Conservation (phyloP, 306 rosid species). For the Cucumis hystrix region DNA sequence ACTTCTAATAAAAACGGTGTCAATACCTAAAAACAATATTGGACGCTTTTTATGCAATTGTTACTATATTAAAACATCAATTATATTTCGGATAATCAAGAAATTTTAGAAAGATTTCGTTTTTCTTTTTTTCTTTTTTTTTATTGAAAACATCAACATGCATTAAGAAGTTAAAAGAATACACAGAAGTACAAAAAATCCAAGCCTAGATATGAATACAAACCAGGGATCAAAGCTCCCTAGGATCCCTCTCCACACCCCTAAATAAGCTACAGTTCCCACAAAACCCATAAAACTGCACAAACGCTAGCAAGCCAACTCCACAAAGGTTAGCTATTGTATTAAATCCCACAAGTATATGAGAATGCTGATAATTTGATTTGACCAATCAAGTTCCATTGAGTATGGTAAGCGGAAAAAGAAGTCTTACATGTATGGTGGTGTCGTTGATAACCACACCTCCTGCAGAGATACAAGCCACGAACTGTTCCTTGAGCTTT, state of each 20-base stretch:
- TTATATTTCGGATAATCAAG: not conserved
- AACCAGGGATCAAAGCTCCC: too few relatives aligned
- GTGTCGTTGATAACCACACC: constrained; percentile 89
- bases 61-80: not conserved
- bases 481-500: constrained; percentile 66
- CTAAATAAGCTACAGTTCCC: too few relatives aligned
- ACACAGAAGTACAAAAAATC: too few relatives aligned
- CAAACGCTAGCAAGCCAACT: not conserved
- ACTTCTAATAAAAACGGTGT: not conserved
- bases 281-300: too few relatives aligned
- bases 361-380: not conserved
- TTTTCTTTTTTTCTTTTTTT: too few relatives aligned
- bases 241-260: too few relatives aligned
- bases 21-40: not conserved
- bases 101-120: not conserved
- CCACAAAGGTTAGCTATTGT: not conserved
- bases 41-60: not conserved
- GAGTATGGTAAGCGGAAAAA: not conserved
- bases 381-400: not conserved
- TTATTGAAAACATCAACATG: too few relatives aligned
- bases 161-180: too few relatives aligned
- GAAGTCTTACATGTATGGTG: constrained; percentile 42
- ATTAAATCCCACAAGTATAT: not conserved
- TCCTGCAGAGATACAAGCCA: constrained; percentile 60
- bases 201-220: too few relatives aligned